phyloP scores from a whole-genome alignment of 1,284 basidiomycete species.

The Phylloporus sp. region DNA sequence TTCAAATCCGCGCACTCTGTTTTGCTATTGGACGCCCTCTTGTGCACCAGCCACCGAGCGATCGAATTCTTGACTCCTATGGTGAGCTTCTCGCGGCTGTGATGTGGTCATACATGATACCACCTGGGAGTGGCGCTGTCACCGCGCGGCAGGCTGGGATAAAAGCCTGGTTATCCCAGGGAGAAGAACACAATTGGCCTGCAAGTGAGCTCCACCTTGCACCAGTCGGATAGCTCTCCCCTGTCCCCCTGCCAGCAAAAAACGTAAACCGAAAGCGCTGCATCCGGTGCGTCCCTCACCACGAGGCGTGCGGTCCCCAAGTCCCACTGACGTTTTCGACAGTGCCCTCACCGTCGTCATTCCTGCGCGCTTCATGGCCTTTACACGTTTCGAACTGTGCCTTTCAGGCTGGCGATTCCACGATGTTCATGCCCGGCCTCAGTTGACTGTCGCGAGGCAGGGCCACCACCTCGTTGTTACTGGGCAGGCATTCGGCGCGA shows the following conservation, averaged over 20 bases:
- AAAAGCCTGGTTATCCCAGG: slow-evolving; percentile 21
- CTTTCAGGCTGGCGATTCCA: slow-evolving; percentile 36
- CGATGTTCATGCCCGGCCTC: slow-evolving; percentile 32
- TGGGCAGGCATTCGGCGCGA: slow-evolving; percentile 37
- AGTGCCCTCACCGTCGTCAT: slow-evolving; percentile 3
- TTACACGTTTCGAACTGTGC: slow-evolving; percentile 39
- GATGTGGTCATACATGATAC: slow-evolving; percentile 24
- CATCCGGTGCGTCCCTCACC: background rate
- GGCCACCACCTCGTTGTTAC: slow-evolving; percentile 34
- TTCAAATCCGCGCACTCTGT: slow-evolving; percentile 1
- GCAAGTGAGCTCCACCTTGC: slow-evolving; percentile 19
- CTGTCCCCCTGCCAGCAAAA: background rate
- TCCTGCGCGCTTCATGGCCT: slow-evolving; percentile 24
- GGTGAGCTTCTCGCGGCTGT: slow-evolving; percentile 37
- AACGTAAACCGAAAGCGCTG: too few species aligned
- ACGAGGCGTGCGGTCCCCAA: background rate
- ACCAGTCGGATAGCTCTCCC: slow-evolving; percentile 11
- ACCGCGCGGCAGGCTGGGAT: slow-evolving; percentile 36
- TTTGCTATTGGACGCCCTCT: slow-evolving; percentile 21
- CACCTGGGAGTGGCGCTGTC: slow-evolving; percentile 41
- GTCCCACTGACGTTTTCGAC: slow-evolving; percentile 12
- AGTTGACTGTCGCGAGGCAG: slow-evolving; percentile 34
- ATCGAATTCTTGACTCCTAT: slow-evolving; percentile 24
- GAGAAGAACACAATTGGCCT: slow-evolving; percentile 9
- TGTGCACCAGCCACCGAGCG: slow-evolving; percentile 13